Evolutionary conservation across 768 basidiomycete genomes (phyloP).

Genomic region (Psilocybe cyanescens): DNA sequence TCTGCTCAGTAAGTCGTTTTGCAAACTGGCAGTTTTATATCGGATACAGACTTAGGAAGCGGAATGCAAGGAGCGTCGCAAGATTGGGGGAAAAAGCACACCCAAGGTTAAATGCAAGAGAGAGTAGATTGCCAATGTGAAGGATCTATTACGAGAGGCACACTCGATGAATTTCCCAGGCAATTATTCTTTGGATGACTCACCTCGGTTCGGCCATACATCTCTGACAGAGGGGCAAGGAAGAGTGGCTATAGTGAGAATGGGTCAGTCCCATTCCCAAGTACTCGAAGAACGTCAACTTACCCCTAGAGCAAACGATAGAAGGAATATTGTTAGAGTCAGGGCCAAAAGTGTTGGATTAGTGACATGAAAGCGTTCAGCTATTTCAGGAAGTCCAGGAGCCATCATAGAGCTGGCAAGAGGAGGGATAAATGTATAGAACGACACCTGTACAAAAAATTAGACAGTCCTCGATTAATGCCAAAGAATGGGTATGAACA

Average conservation of each 20-base stretch:
- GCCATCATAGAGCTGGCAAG: slow-evolving; percentile 10
- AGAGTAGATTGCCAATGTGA: slow-evolving; percentile 6
- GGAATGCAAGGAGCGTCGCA: background rate
- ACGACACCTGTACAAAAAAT: background rate
- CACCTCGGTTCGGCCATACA: slow-evolving; percentile 7
- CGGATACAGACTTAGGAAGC: slow-evolving; percentile 1
- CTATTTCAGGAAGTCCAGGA: slow-evolving; percentile 2
- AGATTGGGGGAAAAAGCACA: slow-evolving; percentile 6
- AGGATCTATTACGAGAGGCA: background rate
- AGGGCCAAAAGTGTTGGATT: background rate
- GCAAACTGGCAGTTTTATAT: slow-evolving; percentile 37
- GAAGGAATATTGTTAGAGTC: slow-evolving; percentile 3
- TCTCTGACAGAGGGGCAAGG: slow-evolving; percentile 5
- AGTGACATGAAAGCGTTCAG: background rate
- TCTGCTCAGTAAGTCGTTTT: slow-evolving; percentile 33
- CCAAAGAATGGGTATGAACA: background rate
- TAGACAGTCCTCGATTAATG: background rate
- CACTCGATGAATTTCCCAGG: background rate
- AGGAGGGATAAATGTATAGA: slow-evolving; percentile 4
- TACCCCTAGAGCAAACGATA: slow-evolving; percentile 7
- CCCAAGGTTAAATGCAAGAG: slow-evolving; percentile 2
- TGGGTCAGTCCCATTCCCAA: background rate
- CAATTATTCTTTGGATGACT: background rate
- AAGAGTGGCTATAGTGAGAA: background rate
- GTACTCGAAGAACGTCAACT: background rate